Evolutionary conservation across 2,329 filamentous ascomycete species (phyloP).

Genomic region (Monilinia polystroma): DNA sequence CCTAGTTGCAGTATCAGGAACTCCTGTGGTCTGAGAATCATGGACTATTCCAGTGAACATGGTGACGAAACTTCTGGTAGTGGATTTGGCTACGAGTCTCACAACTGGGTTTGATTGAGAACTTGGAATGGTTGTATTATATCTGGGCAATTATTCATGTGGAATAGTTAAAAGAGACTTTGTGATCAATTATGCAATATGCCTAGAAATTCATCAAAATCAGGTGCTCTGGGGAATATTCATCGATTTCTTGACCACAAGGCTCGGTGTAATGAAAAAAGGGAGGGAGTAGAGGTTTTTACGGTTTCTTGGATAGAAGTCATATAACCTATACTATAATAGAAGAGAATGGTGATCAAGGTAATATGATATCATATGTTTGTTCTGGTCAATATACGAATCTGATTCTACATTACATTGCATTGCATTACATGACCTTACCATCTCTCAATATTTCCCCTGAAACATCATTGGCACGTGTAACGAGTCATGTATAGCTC

Average conservation of each 20-base stretch:
- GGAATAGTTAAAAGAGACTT: not conserved
- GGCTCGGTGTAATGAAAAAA: not conserved
- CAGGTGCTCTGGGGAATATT: not conserved
- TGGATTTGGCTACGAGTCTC: not conserved
- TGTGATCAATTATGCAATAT: not conserved
- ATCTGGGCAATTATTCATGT: not conserved
- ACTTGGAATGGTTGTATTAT: constrained; percentile 2
- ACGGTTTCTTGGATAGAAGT: not conserved
- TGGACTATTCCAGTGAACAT: not conserved
- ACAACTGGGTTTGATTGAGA: not conserved
- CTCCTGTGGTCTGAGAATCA: not conserved
- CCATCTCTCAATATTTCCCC: too few species aligned
- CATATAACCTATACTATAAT: too few species aligned
- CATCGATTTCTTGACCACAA: not conserved
- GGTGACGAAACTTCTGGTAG: not conserved
- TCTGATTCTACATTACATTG: too few species aligned
- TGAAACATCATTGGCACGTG: constrained; percentile 1
- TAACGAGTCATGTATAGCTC: not conserved
- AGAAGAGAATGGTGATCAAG: too few species aligned
- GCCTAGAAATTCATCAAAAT: not conserved
- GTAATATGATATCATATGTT: too few species aligned
- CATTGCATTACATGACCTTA: too few species aligned
- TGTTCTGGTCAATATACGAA: too few species aligned
- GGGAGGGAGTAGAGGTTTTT: not conserved
- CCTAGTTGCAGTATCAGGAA: not conserved